Evolutionary conservation across 768 basidiomycete species (phyloP).

Genomic region (Tulasnella sp.): DNA sequence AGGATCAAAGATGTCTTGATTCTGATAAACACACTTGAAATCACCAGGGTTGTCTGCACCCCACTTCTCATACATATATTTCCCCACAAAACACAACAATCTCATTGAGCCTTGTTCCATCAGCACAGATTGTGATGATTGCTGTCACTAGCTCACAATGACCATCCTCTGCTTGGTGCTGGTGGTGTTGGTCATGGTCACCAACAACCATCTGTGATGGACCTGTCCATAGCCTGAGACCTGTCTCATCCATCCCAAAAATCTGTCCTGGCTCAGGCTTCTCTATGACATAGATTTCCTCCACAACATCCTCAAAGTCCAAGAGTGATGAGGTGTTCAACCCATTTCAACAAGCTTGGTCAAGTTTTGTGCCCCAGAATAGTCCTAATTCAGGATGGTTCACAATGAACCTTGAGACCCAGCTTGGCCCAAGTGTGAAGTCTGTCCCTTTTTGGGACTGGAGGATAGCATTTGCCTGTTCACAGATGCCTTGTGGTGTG

Average conservation of each 20-base stretch:
- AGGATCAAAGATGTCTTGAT: background rate
- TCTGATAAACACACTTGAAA: background rate
- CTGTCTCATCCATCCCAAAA: constrained; percentile 18
- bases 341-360: constrained; percentile 5
- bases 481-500: no score
- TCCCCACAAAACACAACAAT: constrained; percentile 17
- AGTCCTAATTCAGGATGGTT: constrained; percentile 5
- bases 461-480: no score
- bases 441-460: no score
- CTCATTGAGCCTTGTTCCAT: constrained; percentile 2
- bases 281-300: background rate
- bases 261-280: background rate
- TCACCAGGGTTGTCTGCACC: constrained; percentile 1
- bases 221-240: background rate
- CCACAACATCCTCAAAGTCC: background rate
- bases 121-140: constrained; percentile 11
- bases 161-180: background rate
- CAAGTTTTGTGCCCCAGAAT: constrained; percentile 4
- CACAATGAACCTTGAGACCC: constrained; percentile 15
- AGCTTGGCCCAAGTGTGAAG: no score
- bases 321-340: background rate
- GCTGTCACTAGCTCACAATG: constrained; percentile 16
- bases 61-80: background rate
- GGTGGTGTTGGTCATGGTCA: background rate
- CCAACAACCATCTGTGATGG: constrained; percentile 11